phyloP scores from a whole-genome alignment of 768 basidiomycete species.

The Stropharia rugosoannulata region DNA sequence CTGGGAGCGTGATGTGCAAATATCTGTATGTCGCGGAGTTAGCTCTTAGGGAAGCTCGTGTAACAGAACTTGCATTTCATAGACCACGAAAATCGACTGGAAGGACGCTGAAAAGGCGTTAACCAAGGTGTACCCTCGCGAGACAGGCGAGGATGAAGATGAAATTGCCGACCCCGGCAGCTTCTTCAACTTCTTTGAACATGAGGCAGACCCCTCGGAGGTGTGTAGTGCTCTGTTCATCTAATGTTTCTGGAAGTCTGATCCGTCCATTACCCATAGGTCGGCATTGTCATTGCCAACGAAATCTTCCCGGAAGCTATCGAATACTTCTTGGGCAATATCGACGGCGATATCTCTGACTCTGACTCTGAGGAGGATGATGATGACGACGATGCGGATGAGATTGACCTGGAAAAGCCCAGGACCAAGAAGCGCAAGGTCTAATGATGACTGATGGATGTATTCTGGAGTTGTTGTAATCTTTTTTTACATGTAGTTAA shows the following conservation, averaged over 20 bases:
- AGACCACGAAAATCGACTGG: slow-evolving; percentile 78
- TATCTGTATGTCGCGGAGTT: slow-evolving; percentile 48
- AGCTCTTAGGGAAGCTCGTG: background rate
- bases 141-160: slow-evolving; percentile 58
- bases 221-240: slow-evolving; percentile 39
- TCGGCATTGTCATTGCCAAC: slow-evolving; percentile 69
- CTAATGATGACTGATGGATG: slow-evolving; percentile 26
- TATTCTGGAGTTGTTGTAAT: slow-evolving; percentile 9
- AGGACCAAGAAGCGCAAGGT: slow-evolving; percentile 72
- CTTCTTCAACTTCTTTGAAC: slow-evolving; percentile 88
- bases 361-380: slow-evolving; percentile 59
- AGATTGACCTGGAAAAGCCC: slow-evolving; percentile 88
- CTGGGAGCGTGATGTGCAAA: slow-evolving; percentile 73
- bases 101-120: slow-evolving; percentile 76
- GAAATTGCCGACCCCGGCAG: slow-evolving; percentile 71
- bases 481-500: background rate
- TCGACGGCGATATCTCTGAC: slow-evolving; percentile 57
- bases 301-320: slow-evolving; percentile 82
- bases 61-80: background rate
- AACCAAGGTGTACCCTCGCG: slow-evolving; percentile 76
- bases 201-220: slow-evolving; percentile 61
- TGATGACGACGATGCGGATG: slow-evolving; percentile 75
- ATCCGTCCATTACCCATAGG: slow-evolving; percentile 36
- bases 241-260: background rate
- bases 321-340: slow-evolving; percentile 76